phyloP scores from a whole-genome alignment of 768 basidiomycete genomes.

The Suillus decipiens region DNA sequence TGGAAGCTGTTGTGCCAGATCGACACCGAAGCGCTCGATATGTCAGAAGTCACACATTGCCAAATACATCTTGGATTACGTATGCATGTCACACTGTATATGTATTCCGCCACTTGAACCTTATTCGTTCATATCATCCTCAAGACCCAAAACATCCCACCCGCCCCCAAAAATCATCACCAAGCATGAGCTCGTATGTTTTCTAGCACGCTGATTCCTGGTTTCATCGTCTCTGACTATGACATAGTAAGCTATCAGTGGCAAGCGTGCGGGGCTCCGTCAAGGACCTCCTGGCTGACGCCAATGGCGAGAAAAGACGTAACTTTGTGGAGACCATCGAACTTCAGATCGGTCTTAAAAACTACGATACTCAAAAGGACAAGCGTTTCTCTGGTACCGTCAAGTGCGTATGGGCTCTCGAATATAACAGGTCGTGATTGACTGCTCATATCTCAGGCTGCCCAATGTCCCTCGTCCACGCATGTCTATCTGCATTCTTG shows the following conservation, averaged over 20 bases:
- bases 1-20: conserved; percentile 9
- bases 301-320: conserved; percentile 86
- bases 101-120: conserved; percentile 32
- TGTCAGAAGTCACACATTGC: conserved; percentile 12
- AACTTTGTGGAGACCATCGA: conserved; percentile 97
- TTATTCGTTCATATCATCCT: conserved; percentile 28
- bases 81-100: conserved; percentile 39
- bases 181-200: conserved; percentile 32
- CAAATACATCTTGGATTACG: conserved; percentile 12
- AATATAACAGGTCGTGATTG: conserved; percentile 7
- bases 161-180: conserved; percentile 18
- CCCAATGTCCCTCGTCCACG: conserved; percentile 97
- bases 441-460: conserved; percentile 53
- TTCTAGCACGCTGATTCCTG: conserved; percentile 8
- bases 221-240: conserved; percentile 13
- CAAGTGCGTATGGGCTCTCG: conserved; percentile 56
- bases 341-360: conserved; percentile 95
- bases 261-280: conserved; percentile 99
- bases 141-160: conserved; percentile 16
- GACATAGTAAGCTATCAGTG: conserved; percentile 88
- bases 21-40: conserved; percentile 17
- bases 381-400: conserved; percentile 99
- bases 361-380: conserved; percentile 99
- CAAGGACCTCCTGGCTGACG: conserved; percentile 83
- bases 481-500: conserved; percentile 99